Evolutionary conservation across 176 grass and related monocot genomes (phyloP), one percentile per base, ranked within the genome.

Genomic region (Panicum miliaceum): DNA sequence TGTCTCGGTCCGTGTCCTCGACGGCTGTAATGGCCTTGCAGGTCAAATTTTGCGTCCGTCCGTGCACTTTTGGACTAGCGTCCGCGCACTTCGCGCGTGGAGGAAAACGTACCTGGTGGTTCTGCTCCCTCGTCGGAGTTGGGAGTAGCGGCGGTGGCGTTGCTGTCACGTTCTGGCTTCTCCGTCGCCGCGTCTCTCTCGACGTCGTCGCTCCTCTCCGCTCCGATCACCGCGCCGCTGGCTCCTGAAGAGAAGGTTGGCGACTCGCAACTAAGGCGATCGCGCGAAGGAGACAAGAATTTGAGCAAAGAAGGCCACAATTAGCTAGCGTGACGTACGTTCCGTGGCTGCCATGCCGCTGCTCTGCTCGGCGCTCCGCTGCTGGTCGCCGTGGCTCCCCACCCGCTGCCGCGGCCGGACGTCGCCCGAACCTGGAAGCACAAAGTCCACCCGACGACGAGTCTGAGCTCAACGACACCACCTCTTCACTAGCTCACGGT

Each of bases 401-500:
- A 14, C 7, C 14, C 64, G 42, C 10, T 29, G 40, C 79, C 5
- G 43, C 64, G 76, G 75, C 76, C 29, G 48, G 34, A 80, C 23
- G 80, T 79, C 84, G 2, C 78, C 84, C 0, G 13, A n/a, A 25
- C 88, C 82, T 59, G 75, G 20, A 81, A 35, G 29, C 19, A 52
- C 6, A 37, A 37, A 13, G 27, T 9, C 0, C 60, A 47, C 25
- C 54, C 52, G 3, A 12, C 53, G 36, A 37, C 53, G 36, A 37
- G 3, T 14, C 75, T 1, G 23, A 25, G 52, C 16, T 50, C 20
- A 47, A 78, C 2, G 10, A 15, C 15, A n/a, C 52, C 14, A 20
- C 22, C 29, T 32, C 29, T 47, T 47, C 11, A 47, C 12, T 3
- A 12, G 12, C 3, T 2, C 48, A 51, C 15, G 13, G 12, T 16